Base-by-base conservation (phyloP, 78 protist species). In the Dictyostelium brefeldianum region DNA sequence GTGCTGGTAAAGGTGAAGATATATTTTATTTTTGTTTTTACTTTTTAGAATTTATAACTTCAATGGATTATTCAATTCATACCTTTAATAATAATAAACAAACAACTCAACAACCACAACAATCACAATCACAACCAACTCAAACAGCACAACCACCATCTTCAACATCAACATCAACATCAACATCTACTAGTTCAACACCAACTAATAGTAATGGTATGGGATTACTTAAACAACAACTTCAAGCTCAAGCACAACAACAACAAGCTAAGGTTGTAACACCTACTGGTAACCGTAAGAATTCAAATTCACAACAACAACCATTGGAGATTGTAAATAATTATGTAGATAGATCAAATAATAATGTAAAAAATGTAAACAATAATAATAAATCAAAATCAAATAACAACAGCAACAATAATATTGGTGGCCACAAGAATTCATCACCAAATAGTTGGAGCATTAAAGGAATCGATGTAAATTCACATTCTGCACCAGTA, bases 1-100 rank as follows among this genome's bases (percentile, higher is more conserved):
- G 97, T 17, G 64, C 78, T 11, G 43, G 57, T 2, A 53, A 70
- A 36, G 96, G 96, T 27, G 97, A 96, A 48, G 97, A 94, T 15
- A 94, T 96, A 41, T 79, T 94, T 71, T 57, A 54, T 47, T 96
- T 96, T 56, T 94, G 97, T 51, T 96, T 96, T 82, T 87, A 78
- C 22, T 85, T 85, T 41, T 75, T 85, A 22, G 92, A 85, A 48
- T 85, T 36, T 46, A 85, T 85, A 17, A 59, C 79, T 17, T 85
- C 92, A n/a, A 71, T 67, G 78, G 92, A 85, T 47, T 85, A 22
- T 47, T 85, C 92, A 36, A 57, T 85, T 29, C 92, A 85, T 75
- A 46, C 64, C 46, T 85, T 67, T 82, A 79, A 27, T 51, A 15
- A 67, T 25, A 11, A 20, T 14, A 2, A 50, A 27, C 75, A 67